These are phyloP conservation scores for Metschnikowia gelsemii DNA, from an alignment of 805 yeast species.

Conservation along the genomic window DNA sequence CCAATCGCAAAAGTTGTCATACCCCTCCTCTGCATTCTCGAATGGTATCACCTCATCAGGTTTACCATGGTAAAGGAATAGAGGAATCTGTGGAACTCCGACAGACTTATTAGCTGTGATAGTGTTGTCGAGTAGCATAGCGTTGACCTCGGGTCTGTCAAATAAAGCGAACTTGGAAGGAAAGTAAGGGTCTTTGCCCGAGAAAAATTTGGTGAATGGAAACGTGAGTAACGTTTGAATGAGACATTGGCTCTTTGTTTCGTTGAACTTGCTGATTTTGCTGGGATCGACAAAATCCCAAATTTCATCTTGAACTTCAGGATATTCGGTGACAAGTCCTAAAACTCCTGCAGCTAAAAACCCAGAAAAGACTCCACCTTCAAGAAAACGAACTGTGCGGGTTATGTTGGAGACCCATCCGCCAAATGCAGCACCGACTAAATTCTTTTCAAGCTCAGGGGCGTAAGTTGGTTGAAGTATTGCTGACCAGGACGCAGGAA, in stretches of 20 bases:
- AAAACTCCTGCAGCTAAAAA: conserved; percentile 32
- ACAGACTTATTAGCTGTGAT: conserved; percentile 7
- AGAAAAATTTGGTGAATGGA: conserved; percentile 11
- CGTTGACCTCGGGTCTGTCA: conserved; percentile 2
- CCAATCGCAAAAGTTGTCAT: conserved; percentile 30
- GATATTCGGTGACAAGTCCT: conserved; percentile 27
- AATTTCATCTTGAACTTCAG: conserved; percentile 29
- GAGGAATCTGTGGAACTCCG: conserved; percentile 26
- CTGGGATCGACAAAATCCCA: no score
- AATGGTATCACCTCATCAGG: conserved; percentile 27
- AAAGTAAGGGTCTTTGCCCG: conserved; percentile 10
- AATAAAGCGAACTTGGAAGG: conserved; percentile 7
- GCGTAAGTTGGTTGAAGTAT: conserved; percentile 38
- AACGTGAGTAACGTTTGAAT: no score
- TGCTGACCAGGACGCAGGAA: conserved; percentile 43
- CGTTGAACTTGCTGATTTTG: neutral
- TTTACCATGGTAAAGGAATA: conserved; percentile 27
- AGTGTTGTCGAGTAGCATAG: conserved; percentile 8
- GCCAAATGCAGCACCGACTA: conserved; percentile 37
- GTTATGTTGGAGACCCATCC: conserved; percentile 39
- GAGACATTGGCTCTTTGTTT: no score
- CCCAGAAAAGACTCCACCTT: no score
- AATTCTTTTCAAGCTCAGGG: conserved; percentile 26
- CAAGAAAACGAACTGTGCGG: conserved; percentile 25
- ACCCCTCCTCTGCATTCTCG: conserved; percentile 20